Percentiles rank a stretch among this genome's conserved stretches.
Evolutionary conservation across 495 filamentous ascomycete genomes (phyloP).

Genomic region (Penicillium argentinense): DNA sequence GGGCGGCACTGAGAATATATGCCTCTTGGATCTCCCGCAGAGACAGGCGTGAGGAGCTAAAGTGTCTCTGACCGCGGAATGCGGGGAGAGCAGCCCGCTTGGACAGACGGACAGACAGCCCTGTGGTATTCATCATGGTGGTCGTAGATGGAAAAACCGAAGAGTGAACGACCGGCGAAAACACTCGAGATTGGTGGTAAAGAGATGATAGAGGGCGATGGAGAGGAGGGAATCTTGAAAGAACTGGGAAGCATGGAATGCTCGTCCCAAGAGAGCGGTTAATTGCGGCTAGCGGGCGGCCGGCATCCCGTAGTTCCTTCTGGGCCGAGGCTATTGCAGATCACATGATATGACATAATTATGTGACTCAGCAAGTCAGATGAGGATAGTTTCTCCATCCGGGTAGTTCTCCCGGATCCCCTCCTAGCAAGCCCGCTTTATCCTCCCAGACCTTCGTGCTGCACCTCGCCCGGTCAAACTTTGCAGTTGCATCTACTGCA

Average conservation of each 20-base stretch:
- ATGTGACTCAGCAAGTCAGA: background rate
- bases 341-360: conserved; percentile 26
- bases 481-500: conserved; percentile 1
- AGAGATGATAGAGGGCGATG: background rate
- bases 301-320: conserved; percentile 1
- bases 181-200: too few species aligned
- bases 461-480: conserved; percentile 1
- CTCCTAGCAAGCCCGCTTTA: conserved; percentile 8
- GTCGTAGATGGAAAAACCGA: background rate
- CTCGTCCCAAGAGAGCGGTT: background rate
- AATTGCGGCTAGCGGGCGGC: conserved; percentile 2
- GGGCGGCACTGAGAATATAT: conserved; percentile 84
- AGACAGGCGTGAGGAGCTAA: conserved; percentile 61
- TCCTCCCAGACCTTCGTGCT: conserved; percentile 10
- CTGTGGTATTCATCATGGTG: conserved; percentile 27
- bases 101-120: conserved; percentile 30
- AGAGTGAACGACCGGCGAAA: background rate
- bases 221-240: background rate
- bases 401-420: conserved; percentile 18
- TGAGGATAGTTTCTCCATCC: conserved; percentile 21
- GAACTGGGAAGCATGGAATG: background rate
- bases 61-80: conserved; percentile 58
- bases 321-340: conserved; percentile 28
- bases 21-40: conserved; percentile 76
- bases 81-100: conserved; percentile 35